Conservation (phyloP, 2,329 filamentous ascomycete genomes). For the Pseudogymnoascus sp. region DNA sequence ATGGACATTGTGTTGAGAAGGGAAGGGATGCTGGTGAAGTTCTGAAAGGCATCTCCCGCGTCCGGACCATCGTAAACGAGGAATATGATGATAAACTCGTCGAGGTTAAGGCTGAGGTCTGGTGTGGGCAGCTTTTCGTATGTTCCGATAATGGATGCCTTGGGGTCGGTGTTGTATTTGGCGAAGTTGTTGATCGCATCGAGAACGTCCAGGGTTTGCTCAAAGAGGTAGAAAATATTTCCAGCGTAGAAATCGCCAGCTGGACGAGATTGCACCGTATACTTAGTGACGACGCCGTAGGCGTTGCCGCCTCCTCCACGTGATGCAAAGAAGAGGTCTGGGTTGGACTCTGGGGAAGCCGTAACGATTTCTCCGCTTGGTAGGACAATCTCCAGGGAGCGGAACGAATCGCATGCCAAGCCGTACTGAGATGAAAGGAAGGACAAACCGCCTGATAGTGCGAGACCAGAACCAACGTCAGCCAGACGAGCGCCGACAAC, state of each 20-base stretch:
- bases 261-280: slow-evolving; percentile 24
- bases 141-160: slow-evolving; percentile 30
- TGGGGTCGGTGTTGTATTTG: slow-evolving; percentile 29
- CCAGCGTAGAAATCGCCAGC: slow-evolving; percentile 25
- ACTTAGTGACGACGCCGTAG: slow-evolving; percentile 22
- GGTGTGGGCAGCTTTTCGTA: slow-evolving; percentile 28
- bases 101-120: slow-evolving; percentile 26
- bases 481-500: slow-evolving; percentile 1
- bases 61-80: slow-evolving; percentile 31
- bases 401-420: slow-evolving; percentile 41
- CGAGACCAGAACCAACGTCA: neutral
- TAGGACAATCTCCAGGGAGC: slow-evolving; percentile 32
- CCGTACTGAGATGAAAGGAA: slow-evolving; percentile 36
- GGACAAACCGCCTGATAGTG: slow-evolving; percentile 29
- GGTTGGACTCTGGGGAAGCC: slow-evolving; percentile 20
- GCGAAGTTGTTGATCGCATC: slow-evolving; percentile 28
- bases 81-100: slow-evolving; percentile 30
- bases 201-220: slow-evolving; percentile 25
- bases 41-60: slow-evolving; percentile 26
- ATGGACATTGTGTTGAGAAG: slow-evolving; percentile 25
- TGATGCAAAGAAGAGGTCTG: slow-evolving; percentile 30
- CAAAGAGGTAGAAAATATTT: slow-evolving; percentile 23
- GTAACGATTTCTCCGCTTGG: slow-evolving; percentile 26
- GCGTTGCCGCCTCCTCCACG: slow-evolving; percentile 25
- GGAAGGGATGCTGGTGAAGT: slow-evolving; percentile 29